Base-by-base conservation (phyloP, 179 eudicot species). In the Pouteria campechiana region DNA sequence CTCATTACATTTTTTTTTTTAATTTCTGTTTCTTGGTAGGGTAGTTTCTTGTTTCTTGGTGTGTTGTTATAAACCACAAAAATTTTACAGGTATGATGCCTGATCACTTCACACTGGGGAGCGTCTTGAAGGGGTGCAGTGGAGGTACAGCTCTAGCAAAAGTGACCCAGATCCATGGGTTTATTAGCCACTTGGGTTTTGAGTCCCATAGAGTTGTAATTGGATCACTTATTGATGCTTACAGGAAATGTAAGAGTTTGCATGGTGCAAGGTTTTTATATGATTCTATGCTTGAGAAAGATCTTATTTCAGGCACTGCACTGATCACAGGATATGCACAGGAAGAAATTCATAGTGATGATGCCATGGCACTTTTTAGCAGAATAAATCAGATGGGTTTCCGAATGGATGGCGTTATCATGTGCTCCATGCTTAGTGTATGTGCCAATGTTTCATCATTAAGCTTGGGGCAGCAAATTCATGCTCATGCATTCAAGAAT, bases 391-490 rank as follows among this genome's bases (percentile, higher is more conserved):
- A 20, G 39, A 50, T 46, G 48, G 68, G 58, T 21, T 30, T 58
- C 52, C 21, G 16, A 17, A 38, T 71, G 51, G 89, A 83, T 49
- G 59, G 40, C 61, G 60, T 65, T 52, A 40, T 83, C 8, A 41
- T 83, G 16, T 79, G 89, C 55, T 73, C 69, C 31, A 62, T 79
- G 73, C 58, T 83, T 30, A 79, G 59, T 41, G 39, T 71, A 14
- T 79, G 85, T 52, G 84, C 82, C 57, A 69, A 69, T 53, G 54
- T 48, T 54, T 58, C 74, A 16, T 66, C 60, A 9, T 39, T 76
- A 34, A 49, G 40, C 58, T 60, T 63, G n/a, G 94, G 94, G 13
- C 68, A 71, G 59, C 89, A 73, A 56, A 47, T 76, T 43, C 94
- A 79, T 51, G 69, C 65, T 46, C 33, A 70, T 47, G 67, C 69